Percentiles rank a stretch among this genome's conserved stretches.
phyloP scores from a whole-genome alignment of 2,329 filamentous ascomycete genomes.

The Penicillium sp. region DNA sequence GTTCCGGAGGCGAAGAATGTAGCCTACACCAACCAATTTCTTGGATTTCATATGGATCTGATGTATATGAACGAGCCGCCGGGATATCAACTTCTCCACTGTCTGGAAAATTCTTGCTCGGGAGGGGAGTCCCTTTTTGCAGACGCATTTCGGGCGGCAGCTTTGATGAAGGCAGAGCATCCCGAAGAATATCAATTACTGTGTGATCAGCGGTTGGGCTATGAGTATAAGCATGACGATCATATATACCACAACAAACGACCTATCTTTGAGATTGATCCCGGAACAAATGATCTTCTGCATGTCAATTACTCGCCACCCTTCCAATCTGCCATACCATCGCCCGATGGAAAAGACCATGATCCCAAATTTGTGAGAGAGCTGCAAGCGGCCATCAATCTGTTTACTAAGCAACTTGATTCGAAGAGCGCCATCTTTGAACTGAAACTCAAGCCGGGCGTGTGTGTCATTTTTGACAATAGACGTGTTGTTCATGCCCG shows the following conservation, averaged over 20 bases:
- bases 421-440: constrained; percentile 61
- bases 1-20: constrained; percentile 86
- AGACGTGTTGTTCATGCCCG: constrained; percentile 81
- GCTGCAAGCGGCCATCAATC: constrained; percentile 48
- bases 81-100: constrained; percentile 84
- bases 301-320: constrained; percentile 73
- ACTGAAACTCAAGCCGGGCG: constrained; percentile 73
- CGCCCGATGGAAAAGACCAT: constrained; percentile 6
- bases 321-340: constrained; percentile 65
- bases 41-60: constrained; percentile 91
- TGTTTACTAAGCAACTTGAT: constrained; percentile 65
- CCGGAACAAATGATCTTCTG: constrained; percentile 29
- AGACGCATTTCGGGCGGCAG: constrained; percentile 68
- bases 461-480: constrained; percentile 95
- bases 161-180: constrained; percentile 14
- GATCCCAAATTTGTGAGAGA: background rate
- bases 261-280: constrained; percentile 53
- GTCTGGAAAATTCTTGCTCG: constrained; percentile 73
- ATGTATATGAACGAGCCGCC: constrained; percentile 81
- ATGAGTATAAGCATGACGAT: constrained; percentile 68
- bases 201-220: constrained; percentile 51
- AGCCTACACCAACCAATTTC: constrained; percentile 78
- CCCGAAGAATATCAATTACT: constrained; percentile 39
- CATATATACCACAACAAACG: constrained; percentile 63
- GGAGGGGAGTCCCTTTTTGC: constrained; percentile 87